These are phyloP conservation scores for Cryptosporidium tyzzeri DNA, from an alignment of 169 alveolate species.

Conservation along the genomic window DNA sequence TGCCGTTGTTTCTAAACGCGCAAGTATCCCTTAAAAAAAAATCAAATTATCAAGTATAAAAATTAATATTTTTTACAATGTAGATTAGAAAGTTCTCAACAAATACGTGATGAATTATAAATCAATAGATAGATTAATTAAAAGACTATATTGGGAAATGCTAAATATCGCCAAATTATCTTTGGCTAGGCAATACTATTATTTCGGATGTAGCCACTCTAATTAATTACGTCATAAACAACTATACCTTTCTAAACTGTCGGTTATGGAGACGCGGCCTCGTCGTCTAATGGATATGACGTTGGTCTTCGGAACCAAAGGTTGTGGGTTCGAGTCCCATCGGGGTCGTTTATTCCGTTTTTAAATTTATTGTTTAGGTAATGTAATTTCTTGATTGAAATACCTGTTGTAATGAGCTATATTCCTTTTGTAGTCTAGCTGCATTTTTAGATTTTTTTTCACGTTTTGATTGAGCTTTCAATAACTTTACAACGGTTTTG, in stretches of 20 bases:
- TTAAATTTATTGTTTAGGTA: background rate
- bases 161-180: background rate
- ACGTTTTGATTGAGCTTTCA: slow-evolving; percentile 2
- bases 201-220: background rate
- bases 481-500: slow-evolving; percentile 2
- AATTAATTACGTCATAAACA: background rate
- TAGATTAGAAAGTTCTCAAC: background rate
- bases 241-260: slow-evolving; percentile 5
- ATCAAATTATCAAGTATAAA: background rate
- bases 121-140: too few relatives aligned
- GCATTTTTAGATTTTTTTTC: background rate
- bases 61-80: too few relatives aligned
- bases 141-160: background rate
- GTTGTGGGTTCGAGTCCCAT: slow-evolving; percentile 97
- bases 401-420: slow-evolving; percentile 64
- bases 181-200: background rate
- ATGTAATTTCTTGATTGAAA: background rate
- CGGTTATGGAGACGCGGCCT: slow-evolving; percentile 83
- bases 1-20: background rate
- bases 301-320: slow-evolving; percentile 98
- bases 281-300: slow-evolving; percentile 98
- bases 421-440: background rate
- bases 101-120: background rate
- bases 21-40: background rate
- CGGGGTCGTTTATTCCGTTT: slow-evolving; percentile 62